Evolutionary conservation across 768 basidiomycete genomes (phyloP).

Genomic region (Leccinum ochraceum): DNA sequence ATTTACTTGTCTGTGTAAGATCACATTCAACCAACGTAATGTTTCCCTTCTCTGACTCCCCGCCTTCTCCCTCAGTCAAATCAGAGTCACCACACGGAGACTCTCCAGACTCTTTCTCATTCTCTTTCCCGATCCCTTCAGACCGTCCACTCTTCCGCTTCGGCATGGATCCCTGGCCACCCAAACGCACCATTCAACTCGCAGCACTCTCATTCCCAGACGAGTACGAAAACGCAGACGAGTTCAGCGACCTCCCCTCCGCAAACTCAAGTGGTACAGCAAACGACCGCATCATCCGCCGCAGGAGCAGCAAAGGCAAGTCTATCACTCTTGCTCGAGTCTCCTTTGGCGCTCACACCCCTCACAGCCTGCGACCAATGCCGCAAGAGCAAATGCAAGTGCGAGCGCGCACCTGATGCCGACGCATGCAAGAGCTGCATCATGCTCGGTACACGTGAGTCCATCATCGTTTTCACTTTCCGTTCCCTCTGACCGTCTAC

Average conservation of each 20-base stretch:
- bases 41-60: conserved; percentile 1
- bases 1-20: no score
- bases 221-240: conserved; percentile 63
- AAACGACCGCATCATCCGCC: conserved; percentile 55
- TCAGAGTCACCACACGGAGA: conserved; percentile 23
- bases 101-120: conserved; percentile 26
- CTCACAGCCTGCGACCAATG: conserved; percentile 81
- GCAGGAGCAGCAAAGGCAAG: conserved; percentile 77
- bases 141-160: conserved; percentile 25
- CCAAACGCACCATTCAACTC: conserved; percentile 23
- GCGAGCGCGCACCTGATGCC: conserved; percentile 33
- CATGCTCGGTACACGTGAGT: conserved; percentile 68
- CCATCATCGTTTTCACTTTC: background rate
- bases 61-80: conserved; percentile 26
- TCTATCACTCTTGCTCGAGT: conserved; percentile 3
- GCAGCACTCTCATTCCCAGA: conserved; percentile 50
- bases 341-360: background rate
- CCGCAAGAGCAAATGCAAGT: conserved; percentile 88
- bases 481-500: conserved; percentile 12
- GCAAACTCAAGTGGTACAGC: conserved; percentile 21
- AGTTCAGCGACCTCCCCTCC: conserved; percentile 48
- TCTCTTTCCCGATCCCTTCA: conserved; percentile 19
- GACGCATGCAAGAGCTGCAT: conserved; percentile 78
- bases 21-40: no score
- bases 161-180: conserved; percentile 35